Percentiles rank a stretch among this genome's conserved stretches.
These are phyloP conservation scores for Ceratobasidium sp. DNA, from an alignment of 1,284 basidiomycete genomes.

Conservation along the genomic window DNA sequence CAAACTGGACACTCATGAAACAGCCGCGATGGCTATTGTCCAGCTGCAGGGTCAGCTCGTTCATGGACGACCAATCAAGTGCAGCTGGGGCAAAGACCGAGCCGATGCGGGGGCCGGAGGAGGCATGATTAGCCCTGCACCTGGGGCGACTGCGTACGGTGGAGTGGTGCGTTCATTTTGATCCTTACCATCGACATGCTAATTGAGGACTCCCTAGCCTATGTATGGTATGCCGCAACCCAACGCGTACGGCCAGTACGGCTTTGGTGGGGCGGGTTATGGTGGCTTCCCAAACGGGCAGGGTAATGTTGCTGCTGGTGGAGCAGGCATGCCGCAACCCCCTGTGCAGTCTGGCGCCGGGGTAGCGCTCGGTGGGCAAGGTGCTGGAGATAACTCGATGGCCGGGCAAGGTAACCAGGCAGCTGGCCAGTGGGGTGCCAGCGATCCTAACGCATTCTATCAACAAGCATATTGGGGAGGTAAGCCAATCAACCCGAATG, in stretches of 20 bases:
- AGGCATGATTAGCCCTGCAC: constrained; percentile 71
- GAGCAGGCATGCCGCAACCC: constrained; percentile 73
- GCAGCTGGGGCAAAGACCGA: constrained; percentile 98
- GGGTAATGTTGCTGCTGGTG: constrained; percentile 45
- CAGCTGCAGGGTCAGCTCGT: constrained; percentile 95
- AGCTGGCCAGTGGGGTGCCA: constrained; percentile 69
- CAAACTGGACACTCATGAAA: constrained; percentile 97
- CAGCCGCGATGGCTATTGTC: constrained; percentile 96
- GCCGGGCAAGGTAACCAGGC: constrained; percentile 66
- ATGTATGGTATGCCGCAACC: constrained; percentile 91
- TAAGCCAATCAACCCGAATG: constrained; percentile 58
- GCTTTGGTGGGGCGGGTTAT: constrained; percentile 73
- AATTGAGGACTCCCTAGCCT: constrained; percentile 62
- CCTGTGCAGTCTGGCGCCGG: constrained; percentile 67
- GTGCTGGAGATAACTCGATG: constrained; percentile 51
- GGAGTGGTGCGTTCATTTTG: constrained; percentile 69
- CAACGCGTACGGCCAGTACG: constrained; percentile 82
- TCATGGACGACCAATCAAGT: constrained; percentile 95
- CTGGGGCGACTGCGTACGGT: constrained; percentile 70
- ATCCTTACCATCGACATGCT: background rate
- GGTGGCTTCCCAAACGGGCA: constrained; percentile 72
- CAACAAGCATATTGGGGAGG: constrained; percentile 84
- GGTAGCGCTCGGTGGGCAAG: constrained; percentile 55
- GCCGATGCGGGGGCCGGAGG: constrained; percentile 72
- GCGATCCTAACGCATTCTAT: constrained; percentile 75